These are phyloP conservation scores for Penicillium thymicola DNA, from an alignment of 2,329 filamentous ascomycete genomes.

Conservation along the genomic window DNA sequence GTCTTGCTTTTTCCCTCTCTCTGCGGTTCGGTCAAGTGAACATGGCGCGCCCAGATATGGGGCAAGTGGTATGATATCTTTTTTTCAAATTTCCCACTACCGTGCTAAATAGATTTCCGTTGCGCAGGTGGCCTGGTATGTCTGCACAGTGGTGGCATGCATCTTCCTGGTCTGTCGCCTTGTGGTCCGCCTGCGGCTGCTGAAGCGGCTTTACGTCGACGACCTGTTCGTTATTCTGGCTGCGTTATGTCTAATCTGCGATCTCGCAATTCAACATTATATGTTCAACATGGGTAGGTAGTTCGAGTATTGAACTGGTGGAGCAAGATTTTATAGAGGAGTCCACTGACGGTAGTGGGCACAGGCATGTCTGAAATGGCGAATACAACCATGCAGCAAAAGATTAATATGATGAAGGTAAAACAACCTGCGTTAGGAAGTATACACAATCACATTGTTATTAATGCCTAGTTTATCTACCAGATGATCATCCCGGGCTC, in stretches of 20 bases:
- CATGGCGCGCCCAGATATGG: not conserved
- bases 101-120: not conserved
- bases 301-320: not conserved
- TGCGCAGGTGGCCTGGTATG: not conserved
- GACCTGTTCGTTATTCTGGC: not conserved
- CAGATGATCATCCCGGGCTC: not conserved
- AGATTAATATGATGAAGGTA: not conserved
- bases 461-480: not conserved
- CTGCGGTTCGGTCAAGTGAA: not conserved
- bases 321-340: not conserved
- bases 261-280: not conserved
- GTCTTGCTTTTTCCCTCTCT: not conserved
- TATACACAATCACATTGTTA: not conserved
- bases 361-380: not conserved
- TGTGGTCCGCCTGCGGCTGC: not conserved
- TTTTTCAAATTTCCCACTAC: not conserved
- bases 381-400: not conserved
- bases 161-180: not conserved
- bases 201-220: not conserved
- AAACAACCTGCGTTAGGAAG: not conserved
- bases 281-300: not conserved
- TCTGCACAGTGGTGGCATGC: not conserved
- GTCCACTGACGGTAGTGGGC: not conserved
- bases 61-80: not conserved
- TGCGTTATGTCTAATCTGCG: not conserved